Evolutionary conservation across 2,329 filamentous ascomycete species (phyloP), one percentile per base, ranked within the genome.

Genomic region (Bipolaris bicolor): DNA sequence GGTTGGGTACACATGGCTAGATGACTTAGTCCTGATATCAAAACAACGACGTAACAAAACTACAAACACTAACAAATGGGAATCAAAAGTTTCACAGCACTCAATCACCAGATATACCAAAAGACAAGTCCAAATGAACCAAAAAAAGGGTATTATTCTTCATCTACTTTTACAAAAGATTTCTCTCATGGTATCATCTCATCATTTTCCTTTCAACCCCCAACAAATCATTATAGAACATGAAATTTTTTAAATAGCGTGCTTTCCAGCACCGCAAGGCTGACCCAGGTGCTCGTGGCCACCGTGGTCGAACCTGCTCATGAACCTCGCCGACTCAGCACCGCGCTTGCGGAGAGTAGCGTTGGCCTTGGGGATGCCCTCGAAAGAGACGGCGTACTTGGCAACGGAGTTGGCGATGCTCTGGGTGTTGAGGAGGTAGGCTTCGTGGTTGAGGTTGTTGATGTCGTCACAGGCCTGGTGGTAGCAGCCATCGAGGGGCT

Each of bases 391-490:
- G 2, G 73, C 74, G 51, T 78, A 78, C 62, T 70, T 75, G 7
- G 70, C 76, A 4, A 78, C 75, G 0, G 66, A 68, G 57, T 77
- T 75, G 3, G 76, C 76, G 43, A 79, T 78, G 39, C 69, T 71
- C 62, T 77, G 71, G 1, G 74, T 68, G 57, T 78, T 77, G 29
- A 77, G 60, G 43, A 77, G 49, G 54, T 70, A 78, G 3, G 76
- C 76, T 2, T 76, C 75, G 7, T 69, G 50, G 20, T 68, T 68
- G 2, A 78, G 64, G 52, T 79, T 78, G 50, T 72, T 61, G 31
- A 77, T 66, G 45, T 60, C 67, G 45, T 79, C 77, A 45, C 76
- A 75, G 15, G 65, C 61, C 54, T 70, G 61, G 61, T 79, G 77
- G 62, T 79, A 78, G 62, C 76, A 76, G 1, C 45, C 53, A 51